A percentile compares a stretch with the other conserved stretches of the same genome.
Conservation (phyloP, 169 alveolate species). For the Eimeria praecox region DNA sequence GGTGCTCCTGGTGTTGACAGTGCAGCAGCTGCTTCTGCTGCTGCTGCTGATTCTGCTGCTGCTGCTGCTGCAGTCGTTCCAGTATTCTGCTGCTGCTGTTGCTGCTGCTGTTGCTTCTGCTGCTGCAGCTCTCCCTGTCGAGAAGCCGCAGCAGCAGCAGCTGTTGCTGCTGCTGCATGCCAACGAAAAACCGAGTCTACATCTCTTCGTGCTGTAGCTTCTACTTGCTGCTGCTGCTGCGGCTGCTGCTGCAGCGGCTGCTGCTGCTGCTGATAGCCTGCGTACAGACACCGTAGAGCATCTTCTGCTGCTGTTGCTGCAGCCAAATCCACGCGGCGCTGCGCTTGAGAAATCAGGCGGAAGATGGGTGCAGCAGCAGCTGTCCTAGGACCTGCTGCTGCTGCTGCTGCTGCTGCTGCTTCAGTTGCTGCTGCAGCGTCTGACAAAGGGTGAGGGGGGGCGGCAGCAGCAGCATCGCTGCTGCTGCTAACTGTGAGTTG, state of each 20-base stretch:
- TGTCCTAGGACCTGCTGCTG: background rate
- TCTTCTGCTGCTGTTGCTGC: constrained; percentile 63
- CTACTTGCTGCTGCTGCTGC: constrained; percentile 52
- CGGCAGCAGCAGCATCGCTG: constrained; percentile 30
- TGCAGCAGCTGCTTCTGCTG: constrained; percentile 34
- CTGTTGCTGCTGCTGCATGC: constrained; percentile 57
- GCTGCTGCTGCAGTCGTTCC: background rate
- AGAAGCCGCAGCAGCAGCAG: background rate
- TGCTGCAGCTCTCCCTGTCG: background rate
- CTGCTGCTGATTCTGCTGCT: constrained; percentile 25
- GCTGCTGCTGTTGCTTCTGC: background rate
- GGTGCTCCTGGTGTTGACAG: constrained; percentile 65
- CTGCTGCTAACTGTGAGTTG: constrained; percentile 2
- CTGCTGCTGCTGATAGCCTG: constrained; percentile 66
- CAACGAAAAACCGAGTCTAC: constrained; percentile 49
- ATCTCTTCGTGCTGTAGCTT: constrained; percentile 51
- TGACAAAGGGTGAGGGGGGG: background rate
- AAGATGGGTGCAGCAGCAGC: constrained; percentile 33
- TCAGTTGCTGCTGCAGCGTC: background rate
- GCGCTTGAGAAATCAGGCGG: constrained; percentile 66
- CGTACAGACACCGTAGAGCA: constrained; percentile 17
- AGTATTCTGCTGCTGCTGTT: background rate
- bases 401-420: constrained; percentile 7
- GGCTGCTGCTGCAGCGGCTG: constrained; percentile 49
- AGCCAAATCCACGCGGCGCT: constrained; percentile 62